Evolutionary conservation across 805 yeast species (phyloP), one percentile per base, ranked within the genome.

Genomic region (Metschnikowia sp.): DNA sequence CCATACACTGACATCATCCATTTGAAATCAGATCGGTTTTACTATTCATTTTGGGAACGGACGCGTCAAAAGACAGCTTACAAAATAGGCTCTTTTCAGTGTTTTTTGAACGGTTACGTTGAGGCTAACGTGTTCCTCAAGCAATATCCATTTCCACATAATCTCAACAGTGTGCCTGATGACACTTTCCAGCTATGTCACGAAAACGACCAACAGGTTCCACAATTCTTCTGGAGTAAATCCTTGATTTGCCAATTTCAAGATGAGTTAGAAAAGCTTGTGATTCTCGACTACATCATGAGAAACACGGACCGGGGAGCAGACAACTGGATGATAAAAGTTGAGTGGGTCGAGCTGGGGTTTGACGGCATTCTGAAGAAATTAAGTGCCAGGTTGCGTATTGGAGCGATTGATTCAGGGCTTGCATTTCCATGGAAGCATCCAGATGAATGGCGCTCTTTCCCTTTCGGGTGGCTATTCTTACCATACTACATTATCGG

Each of bases 381-480:
- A n/a, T 15, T 37, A 40, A 33, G 33, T 8, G 53, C 53, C 3
- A 32, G 48, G 4, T 49, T 85, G 11, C 73, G 69, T 42, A 70
- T 85, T 30, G 89, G 88, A 2, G 92, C 91, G 0, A 85, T 85
- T 39, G 91, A 85, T 57, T 83, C 87, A 12, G 90, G 90, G 0
- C 68, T 85, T 30, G 75, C 90, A 0, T 84, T 82, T 55, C 91
- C 92, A 5, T 85, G 89, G 89, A 84, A 85, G 57, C 88, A 84
- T 53, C 91, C 91, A 0, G 87, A 85, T 62, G 89, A 84, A 58
- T 84, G 90, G 88, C 66, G 91, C 46, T 82, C 88, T 0, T 85
- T 82, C 55, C 91, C 91, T 0, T 85, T 77, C 64, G 91, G 91
- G 0, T 85, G 92, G 92, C 64, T 85, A 26, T 84, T 81, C 55